These are phyloP conservation scores for Chamaenerion angustifolium DNA, from an alignment of 345 rosid genomes.

Conservation along the genomic window DNA sequence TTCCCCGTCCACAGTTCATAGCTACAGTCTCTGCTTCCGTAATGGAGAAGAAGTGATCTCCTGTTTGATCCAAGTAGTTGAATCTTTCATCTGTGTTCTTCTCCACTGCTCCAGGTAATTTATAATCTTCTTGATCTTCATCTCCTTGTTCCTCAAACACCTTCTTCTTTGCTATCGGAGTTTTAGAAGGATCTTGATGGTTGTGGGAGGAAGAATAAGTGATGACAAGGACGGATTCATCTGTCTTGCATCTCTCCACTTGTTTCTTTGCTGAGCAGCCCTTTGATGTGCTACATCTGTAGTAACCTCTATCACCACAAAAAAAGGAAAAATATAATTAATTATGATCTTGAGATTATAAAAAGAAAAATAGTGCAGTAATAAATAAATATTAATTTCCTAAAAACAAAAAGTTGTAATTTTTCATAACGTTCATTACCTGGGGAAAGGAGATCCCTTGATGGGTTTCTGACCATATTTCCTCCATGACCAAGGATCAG, in stretches of 20 bases:
- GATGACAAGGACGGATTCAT: constrained; percentile 47
- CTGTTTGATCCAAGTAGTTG: no score
- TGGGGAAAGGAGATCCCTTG: constrained; percentile 61
- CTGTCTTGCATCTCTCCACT: constrained; percentile 58
- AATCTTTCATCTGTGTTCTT: constrained; percentile 1
- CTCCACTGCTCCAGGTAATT: constrained; percentile 8
- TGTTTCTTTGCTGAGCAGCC: constrained; percentile 66
- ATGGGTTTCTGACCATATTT: constrained; percentile 67
- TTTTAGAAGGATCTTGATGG: constrained; percentile 37
- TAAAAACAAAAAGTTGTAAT: no score
- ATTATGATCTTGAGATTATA: no score
- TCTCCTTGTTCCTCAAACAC: constrained; percentile 4
- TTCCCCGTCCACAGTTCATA: neutral
- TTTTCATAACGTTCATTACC: constrained; percentile 21
- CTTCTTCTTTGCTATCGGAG: neutral
- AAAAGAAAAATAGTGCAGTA: no score
- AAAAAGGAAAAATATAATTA: neutral
- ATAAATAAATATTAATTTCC: no score
- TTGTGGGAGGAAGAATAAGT: constrained; percentile 55
- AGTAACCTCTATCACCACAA: constrained; percentile 33
- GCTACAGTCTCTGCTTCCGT: constrained; percentile 1
- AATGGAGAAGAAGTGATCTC: neutral
- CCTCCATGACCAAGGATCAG: constrained; percentile 73
- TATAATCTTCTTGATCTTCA: constrained; percentile 10
- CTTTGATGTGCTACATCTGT: constrained; percentile 64